phyloP scores from a whole-genome alignment of 2,329 filamentous ascomycete genomes.

The Hypoxylon rubiginosum region DNA sequence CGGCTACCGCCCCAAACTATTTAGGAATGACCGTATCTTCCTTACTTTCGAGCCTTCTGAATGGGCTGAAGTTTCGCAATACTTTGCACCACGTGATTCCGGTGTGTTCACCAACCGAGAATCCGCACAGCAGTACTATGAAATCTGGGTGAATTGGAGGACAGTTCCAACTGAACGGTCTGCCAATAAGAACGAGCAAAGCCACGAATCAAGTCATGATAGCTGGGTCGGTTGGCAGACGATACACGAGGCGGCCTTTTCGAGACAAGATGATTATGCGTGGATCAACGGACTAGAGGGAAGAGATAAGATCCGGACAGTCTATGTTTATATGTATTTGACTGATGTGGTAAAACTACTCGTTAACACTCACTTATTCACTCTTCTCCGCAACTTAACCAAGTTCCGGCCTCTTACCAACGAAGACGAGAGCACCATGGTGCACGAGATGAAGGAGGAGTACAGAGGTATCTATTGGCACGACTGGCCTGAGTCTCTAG shows the following conservation, averaged over 20 bases:
- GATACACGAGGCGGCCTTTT: too few relatives aligned
- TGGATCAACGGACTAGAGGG: too few relatives aligned
- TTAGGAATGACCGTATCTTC: background rate
- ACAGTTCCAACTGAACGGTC: background rate
- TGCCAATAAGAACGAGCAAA: too few relatives aligned
- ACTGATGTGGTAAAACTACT: background rate
- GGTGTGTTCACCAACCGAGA: too few relatives aligned
- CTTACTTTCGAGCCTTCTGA: background rate
- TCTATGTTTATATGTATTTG: background rate
- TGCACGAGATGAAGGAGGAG: background rate
- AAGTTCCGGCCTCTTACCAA: background rate
- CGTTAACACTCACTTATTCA: background rate
- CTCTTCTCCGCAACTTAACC: background rate
- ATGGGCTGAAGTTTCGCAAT: background rate
- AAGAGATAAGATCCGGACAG: background rate
- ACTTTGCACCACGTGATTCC: too few relatives aligned
- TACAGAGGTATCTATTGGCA: background rate
- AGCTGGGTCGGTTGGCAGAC: background rate
- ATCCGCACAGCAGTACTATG: too few relatives aligned
- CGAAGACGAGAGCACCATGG: background rate
- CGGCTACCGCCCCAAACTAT: background rate
- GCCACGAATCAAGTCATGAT: too few relatives aligned
- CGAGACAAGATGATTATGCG: too few relatives aligned
- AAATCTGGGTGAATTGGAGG: background rate
- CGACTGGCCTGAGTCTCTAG: background rate